These are phyloP conservation scores for Cladosporium cucumerinum DNA, from an alignment of 2,329 filamentous ascomycete genomes.

Conservation along the genomic window DNA sequence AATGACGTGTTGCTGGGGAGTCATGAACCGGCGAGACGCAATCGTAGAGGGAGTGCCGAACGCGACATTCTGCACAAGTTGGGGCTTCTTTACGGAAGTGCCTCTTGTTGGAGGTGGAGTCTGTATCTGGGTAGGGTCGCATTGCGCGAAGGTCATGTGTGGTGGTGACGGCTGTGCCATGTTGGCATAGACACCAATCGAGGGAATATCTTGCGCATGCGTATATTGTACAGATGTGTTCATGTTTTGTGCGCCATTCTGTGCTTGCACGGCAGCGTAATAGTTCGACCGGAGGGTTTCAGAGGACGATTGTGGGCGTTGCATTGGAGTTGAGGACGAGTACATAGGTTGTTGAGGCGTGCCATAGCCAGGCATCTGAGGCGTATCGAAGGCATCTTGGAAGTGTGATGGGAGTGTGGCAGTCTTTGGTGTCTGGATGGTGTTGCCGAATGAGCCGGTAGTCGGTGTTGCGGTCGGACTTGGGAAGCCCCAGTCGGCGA, in stretches of 20 bases:
- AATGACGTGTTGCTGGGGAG: constrained; percentile 27
- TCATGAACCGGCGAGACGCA: constrained; percentile 30
- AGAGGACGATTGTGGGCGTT: constrained; percentile 25
- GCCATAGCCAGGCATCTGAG: constrained; percentile 42
- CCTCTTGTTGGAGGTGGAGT: constrained; percentile 61
- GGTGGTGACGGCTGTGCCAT: constrained; percentile 12
- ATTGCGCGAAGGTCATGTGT: constrained; percentile 18
- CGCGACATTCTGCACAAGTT: constrained; percentile 38
- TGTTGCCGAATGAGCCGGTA: constrained; percentile 36
- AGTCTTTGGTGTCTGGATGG: constrained; percentile 45
- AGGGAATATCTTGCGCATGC: neutral
- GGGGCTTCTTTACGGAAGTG: constrained; percentile 48
- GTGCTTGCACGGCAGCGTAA: constrained; percentile 27
- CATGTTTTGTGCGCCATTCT: constrained; percentile 16
- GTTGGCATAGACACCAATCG: constrained; percentile 3
- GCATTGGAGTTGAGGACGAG: constrained; percentile 28
- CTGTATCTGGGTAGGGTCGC: constrained; percentile 51
- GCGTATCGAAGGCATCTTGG: constrained; percentile 50
- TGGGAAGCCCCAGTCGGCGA: constrained; percentile 48
- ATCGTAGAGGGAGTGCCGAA: constrained; percentile 41
- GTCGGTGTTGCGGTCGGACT: constrained; percentile 50
- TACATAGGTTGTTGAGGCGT: constrained; percentile 32
- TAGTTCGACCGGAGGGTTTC: constrained; percentile 29
- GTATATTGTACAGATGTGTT: constrained; percentile 17
- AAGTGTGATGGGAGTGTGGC: constrained; percentile 45